Base-by-base conservation (phyloP, 805 yeast species). In the Kodamaea neixiangensis region DNA sequence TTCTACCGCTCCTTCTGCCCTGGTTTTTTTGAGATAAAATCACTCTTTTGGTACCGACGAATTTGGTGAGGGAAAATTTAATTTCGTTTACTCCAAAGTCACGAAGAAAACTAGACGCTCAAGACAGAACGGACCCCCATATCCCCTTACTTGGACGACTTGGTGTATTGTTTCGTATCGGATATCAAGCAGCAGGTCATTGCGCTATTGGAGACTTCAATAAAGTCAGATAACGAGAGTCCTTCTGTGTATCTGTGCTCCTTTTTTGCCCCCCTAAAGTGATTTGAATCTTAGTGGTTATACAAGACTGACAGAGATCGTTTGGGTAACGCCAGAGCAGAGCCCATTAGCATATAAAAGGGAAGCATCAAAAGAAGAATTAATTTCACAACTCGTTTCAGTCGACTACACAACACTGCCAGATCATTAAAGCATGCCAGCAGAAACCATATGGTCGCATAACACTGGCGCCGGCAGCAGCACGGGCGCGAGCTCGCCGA, bases 401-500 rank as follows among this genome's bases (percentile, higher is more conserved):
- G 31, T 25, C 31, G 31, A 25, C 31, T 25, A 25, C 11, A 3
- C 31, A 25, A 25, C 31, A 25, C 3, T 25, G 7, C 11, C 31
- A 25, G 31, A 25, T 25, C 31, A 25, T 5, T 5, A 25, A 13
- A 37, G 21, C 3, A 69, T 68, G 73, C 68, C 68, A 39, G 62
- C 72, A 1, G 78, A 73, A 58, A 72, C 78, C n/a, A 73, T 73
- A 48, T 72, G 77, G 77, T 70, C 77, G 17, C 69, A 63, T 56
- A 37, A 15, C 11, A 57, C 44, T 40, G 40, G 52, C 40, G 48
- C 46, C 35, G n/a, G 29, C 11, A 22, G 46, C n/a, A 38, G 19
- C 22, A 33, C 46, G 13, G 25, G 41, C 21, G 15, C 20, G 14
- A 43, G 50, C 11, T 52, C 55, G 18, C 54, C 59, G 18, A 50